Percentiles rank a stretch among this genome's conserved stretches.
These are phyloP conservation scores for Populus trichocarpa DNA, from an alignment of 441 rosid species.

Conservation along the genomic window DNA sequence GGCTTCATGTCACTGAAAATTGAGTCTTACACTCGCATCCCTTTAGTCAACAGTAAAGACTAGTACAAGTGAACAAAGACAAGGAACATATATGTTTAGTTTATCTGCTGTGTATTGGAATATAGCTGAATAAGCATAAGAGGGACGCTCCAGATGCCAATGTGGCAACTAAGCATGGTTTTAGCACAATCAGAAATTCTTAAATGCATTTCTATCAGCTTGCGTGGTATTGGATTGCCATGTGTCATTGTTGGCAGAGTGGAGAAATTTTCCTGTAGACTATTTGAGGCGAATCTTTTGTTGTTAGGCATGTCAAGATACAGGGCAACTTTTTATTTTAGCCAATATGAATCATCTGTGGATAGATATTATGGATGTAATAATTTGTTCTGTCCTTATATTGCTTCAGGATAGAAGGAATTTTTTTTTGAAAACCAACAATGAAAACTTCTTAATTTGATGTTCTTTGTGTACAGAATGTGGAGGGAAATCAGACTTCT, in stretches of 20 bases:
- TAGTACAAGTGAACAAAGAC: too few species aligned
- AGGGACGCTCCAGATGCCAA: neutral
- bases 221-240: neutral
- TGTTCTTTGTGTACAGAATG: constrained; percentile 54
- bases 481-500: constrained; percentile 95
- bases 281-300: too few species aligned
- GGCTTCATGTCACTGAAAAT: too few species aligned
- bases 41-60: too few species aligned
- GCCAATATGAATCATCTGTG: too few species aligned
- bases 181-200: neutral
- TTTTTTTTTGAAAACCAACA: neutral
- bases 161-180: neutral
- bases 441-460: neutral
- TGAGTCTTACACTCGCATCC: too few species aligned
- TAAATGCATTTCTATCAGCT: neutral
- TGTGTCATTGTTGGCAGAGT: neutral
- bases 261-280: too few species aligned
- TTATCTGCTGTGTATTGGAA: neutral
- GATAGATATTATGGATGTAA: neutral
- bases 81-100: too few species aligned
- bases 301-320: neutral
- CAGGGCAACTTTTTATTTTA: too few species aligned
- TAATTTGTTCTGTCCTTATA: neutral
- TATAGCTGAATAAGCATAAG: neutral
- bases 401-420: constrained; percentile 5